Conservation (phyloP, 805 yeast genomes). For the Yarrowia bubula region DNA sequence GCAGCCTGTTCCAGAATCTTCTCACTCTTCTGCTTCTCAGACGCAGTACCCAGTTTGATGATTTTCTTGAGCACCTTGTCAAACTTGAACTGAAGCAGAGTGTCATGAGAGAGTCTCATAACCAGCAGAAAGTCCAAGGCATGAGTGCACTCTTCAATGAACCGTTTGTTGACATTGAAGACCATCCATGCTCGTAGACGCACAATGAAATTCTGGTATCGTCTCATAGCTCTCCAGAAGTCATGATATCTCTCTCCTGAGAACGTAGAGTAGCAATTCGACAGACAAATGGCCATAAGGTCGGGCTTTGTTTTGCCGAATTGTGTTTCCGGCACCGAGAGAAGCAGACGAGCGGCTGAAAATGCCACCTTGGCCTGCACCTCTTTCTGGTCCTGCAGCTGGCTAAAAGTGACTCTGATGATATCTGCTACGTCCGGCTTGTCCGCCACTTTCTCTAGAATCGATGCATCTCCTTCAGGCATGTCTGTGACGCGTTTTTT, state of each 20-base stretch:
- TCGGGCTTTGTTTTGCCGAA: conserved; percentile 14
- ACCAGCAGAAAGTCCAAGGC: conserved; percentile 18
- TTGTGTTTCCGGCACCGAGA: background rate
- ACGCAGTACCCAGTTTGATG: background rate
- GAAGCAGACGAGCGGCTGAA: conserved; percentile 1
- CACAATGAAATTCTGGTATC: background rate
- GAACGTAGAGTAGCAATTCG: background rate
- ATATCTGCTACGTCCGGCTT: background rate
- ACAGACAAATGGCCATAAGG: conserved; percentile 4
- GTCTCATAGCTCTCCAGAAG: conserved; percentile 20
- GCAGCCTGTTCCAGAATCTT: background rate
- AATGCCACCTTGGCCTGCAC: background rate
- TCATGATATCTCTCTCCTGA: background rate
- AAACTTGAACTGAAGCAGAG: conserved; percentile 17
- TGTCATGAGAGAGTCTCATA: background rate
- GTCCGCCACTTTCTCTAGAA: background rate
- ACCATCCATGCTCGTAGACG: conserved; percentile 24
- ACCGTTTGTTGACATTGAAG: conserved; percentile 23
- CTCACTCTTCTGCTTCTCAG: background rate
- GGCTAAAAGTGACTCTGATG: background rate
- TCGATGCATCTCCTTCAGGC: conserved; percentile 4
- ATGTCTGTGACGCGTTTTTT: background rate
- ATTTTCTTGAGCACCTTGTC: conserved; percentile 25
- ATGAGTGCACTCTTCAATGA: conserved; percentile 3
- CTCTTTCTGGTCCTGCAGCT: background rate